Evolutionary conservation across 306 rosid species (phyloP).

Genomic region (Begonia masoniana): DNA sequence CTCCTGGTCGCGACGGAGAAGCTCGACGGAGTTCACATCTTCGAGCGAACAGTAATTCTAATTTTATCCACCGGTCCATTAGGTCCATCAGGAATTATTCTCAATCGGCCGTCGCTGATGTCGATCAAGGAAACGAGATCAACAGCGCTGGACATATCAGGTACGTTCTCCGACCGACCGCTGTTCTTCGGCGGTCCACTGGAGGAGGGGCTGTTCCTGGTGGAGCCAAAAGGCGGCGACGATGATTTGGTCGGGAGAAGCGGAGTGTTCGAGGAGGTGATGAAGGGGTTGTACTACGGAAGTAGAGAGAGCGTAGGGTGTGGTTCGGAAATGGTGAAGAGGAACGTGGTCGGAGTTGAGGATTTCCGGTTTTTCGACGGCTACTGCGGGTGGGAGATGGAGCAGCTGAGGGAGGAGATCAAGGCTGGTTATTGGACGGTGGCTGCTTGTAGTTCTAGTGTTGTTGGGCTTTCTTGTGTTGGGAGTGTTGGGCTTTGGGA

Average conservation of each 20-base stretch:
- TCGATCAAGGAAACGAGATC: conserved; percentile 78
- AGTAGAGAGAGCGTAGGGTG: conserved; percentile 68
- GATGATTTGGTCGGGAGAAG: conserved; percentile 38
- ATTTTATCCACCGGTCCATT: conserved; percentile 50
- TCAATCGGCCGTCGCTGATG: conserved; percentile 74
- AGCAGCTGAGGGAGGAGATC: conserved; percentile 54
- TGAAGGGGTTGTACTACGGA: conserved; percentile 78
- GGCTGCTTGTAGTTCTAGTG: conserved; percentile 79
- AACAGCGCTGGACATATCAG: conserved; percentile 42
- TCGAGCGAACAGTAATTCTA: conserved; percentile 69
- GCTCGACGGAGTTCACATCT: conserved; percentile 86
- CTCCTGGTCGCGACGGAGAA: conserved; percentile 60
- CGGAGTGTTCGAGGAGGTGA: conserved; percentile 70
- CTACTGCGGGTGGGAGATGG: conserved; percentile 81
- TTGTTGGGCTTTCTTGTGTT: conserved; percentile 33
- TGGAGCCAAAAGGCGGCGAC: conserved; percentile 33
- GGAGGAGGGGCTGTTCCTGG: conserved; percentile 58
- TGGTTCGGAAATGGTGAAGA: conserved; percentile 78
- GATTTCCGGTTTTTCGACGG: conserved; percentile 92
- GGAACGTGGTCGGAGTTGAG: conserved; percentile 37
- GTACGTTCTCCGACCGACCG: conserved; percentile 53
- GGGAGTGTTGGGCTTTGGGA: conserved; percentile 60
- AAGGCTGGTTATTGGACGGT: conserved; percentile 75
- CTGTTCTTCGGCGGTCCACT: conserved; percentile 86
- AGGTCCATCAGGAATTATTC: conserved; percentile 71